A percentile compares a stretch with the other conserved stretches of the same genome.
These are phyloP conservation scores for Lachnellula occidentalis DNA, from an alignment of 2,329 filamentous ascomycete species.

Conservation along the genomic window DNA sequence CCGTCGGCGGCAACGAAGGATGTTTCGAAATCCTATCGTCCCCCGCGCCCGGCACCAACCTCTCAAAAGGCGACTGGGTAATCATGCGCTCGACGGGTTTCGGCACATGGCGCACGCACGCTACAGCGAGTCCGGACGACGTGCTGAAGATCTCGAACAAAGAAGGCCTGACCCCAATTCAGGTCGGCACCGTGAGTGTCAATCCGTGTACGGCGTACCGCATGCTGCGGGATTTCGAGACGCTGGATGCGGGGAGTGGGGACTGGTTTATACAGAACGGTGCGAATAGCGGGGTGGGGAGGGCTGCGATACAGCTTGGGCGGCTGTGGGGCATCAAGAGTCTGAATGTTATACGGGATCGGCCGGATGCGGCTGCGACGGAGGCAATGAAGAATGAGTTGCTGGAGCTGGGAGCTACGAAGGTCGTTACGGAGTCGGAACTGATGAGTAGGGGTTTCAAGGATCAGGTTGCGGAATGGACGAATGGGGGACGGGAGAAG, in stretches of 20 bases:
- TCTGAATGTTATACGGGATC: conserved; percentile 80
- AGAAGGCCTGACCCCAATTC: conserved; percentile 64
- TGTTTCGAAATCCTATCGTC: conserved; percentile 81
- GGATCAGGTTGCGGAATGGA: conserved; percentile 55
- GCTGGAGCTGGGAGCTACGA: conserved; percentile 49
- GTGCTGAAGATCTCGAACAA: conserved; percentile 67
- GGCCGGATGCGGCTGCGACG: conserved; percentile 60
- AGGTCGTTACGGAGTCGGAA: conserved; percentile 44
- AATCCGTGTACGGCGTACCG: conserved; percentile 94
- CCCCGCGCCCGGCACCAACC: conserved; percentile 45
- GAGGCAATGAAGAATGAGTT: conserved; percentile 58
- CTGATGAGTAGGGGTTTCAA: conserved; percentile 40
- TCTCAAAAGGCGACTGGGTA: conserved; percentile 84
- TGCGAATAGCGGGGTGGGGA: conserved; percentile 87
- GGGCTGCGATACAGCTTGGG: conserved; percentile 85
- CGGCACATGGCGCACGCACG: conserved; percentile 94
- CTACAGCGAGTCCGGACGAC: conserved; percentile 55
- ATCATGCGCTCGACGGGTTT: conserved; percentile 78
- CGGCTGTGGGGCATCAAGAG: conserved; percentile 82
- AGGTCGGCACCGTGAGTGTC: conserved; percentile 82
- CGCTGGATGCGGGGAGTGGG: conserved; percentile 51
- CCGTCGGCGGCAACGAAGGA: conserved; percentile 84
- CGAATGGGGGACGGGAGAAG: conserved; percentile 60
- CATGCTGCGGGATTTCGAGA: conserved; percentile 77
- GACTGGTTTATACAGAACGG: conserved; percentile 98